Evolutionary conservation across 2,329 filamentous ascomycete genomes (phyloP).

Genomic region (Hypoxylon sp.): DNA sequence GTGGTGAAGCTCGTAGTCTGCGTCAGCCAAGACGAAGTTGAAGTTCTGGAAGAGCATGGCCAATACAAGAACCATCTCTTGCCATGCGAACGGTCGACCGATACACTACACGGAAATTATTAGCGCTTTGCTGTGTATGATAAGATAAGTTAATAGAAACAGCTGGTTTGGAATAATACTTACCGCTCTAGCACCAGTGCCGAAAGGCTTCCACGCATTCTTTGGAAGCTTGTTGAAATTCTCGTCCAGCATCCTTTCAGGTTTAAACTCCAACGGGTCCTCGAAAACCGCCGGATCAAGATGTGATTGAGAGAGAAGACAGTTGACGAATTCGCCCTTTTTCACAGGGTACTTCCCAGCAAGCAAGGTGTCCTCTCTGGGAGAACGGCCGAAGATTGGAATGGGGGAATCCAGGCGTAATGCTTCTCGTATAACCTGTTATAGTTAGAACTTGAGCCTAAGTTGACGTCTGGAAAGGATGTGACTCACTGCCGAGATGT

Average conservation of each 20-base stretch:
- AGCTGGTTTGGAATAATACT: no score
- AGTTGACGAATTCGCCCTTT: slow-evolving; percentile 53
- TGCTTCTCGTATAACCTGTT: slow-evolving; percentile 59
- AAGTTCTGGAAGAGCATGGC: slow-evolving; percentile 76
- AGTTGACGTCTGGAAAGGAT: neutral
- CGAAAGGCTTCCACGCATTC: slow-evolving; percentile 61
- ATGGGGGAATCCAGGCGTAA: slow-evolving; percentile 61
- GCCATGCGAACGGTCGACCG: slow-evolving; percentile 62
- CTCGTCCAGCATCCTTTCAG: slow-evolving; percentile 70
- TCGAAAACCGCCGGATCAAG: slow-evolving; percentile 66
- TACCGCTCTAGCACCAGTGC: slow-evolving; percentile 57
- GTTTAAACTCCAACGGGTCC: slow-evolving; percentile 65
- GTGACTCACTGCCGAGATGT: slow-evolving; percentile 55
- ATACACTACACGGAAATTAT: no score
- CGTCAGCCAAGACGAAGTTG: slow-evolving; percentile 69
- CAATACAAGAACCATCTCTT: slow-evolving; percentile 56
- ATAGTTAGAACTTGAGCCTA: neutral
- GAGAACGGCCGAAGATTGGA: slow-evolving; percentile 54
- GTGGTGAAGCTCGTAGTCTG: slow-evolving; percentile 64
- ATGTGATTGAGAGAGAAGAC: slow-evolving; percentile 60
- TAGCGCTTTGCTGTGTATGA: no score
- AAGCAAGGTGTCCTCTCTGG: slow-evolving; percentile 54
- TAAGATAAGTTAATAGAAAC: no score
- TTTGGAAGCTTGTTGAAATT: slow-evolving; percentile 50
- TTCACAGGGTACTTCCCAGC: slow-evolving; percentile 63